A percentile compares a stretch with the other conserved stretches of the same genome.
phyloP scores from a whole-genome alignment of 139 green algal genomes.

The Picochlorum costavermella region DNA sequence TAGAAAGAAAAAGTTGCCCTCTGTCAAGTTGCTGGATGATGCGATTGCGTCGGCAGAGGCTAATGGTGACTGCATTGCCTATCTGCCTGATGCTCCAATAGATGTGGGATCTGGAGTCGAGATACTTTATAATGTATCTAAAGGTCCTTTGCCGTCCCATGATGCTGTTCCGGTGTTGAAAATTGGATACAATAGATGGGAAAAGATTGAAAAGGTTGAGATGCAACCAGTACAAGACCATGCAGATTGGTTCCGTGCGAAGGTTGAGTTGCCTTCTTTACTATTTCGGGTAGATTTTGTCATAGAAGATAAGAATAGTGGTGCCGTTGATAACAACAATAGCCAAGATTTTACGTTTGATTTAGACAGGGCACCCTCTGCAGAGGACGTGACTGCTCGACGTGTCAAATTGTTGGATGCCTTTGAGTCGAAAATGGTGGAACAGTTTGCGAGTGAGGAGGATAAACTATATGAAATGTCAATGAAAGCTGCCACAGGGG shows the following conservation, averaged over 20 bases:
- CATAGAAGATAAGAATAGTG: slow-evolving; percentile 44
- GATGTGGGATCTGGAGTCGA: slow-evolving; percentile 21
- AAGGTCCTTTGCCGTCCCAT: slow-evolving; percentile 38
- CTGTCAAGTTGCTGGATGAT: slow-evolving; percentile 16
- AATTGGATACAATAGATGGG: slow-evolving; percentile 74
- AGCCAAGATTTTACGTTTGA: slow-evolving; percentile 51
- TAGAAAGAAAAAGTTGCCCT: background rate
- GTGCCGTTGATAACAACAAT: slow-evolving; percentile 66
- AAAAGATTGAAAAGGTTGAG: slow-evolving; percentile 42
- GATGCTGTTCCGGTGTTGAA: slow-evolving; percentile 45
- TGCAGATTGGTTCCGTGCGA: slow-evolving; percentile 20
- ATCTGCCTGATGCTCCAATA: slow-evolving; percentile 21
- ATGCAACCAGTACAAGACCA: slow-evolving; percentile 35
- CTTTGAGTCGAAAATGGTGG: slow-evolving; percentile 33
- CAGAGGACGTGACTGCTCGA: slow-evolving; percentile 52
- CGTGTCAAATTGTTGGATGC: slow-evolving; percentile 27
- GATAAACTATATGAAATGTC: slow-evolving; percentile 37
- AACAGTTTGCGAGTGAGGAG: slow-evolving; percentile 47
- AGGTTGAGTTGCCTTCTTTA: slow-evolving; percentile 36
- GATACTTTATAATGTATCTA: slow-evolving; percentile 62
- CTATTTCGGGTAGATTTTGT: slow-evolving; percentile 74
- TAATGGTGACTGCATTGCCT: slow-evolving; percentile 26
- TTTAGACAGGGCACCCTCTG: slow-evolving; percentile 45
- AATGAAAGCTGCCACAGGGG: slow-evolving; percentile 33
- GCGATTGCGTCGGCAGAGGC: slow-evolving; percentile 15